Evolutionary conservation across 164 flowering plant species (phyloP), one percentile per base, ranked within the genome.

Genomic region (Nymphaea thermarum): DNA sequence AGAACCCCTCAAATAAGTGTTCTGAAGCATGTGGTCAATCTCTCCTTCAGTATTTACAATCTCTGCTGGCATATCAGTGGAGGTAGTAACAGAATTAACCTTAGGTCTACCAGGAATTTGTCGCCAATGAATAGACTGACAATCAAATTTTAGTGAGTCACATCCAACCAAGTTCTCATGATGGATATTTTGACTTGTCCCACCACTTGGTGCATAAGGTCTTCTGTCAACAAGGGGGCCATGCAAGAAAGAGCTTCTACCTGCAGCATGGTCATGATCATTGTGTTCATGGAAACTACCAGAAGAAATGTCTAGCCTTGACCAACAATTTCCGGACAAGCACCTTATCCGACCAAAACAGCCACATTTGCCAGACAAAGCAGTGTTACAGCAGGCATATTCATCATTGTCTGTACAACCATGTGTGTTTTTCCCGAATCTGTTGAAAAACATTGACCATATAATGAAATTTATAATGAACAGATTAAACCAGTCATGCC

Each of bases 51-150:
- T 44, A 68, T 64, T 65, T 44, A 72, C 60, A 18, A 47, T 65
- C 65, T 69, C 65, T 45, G 71, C 76, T 71, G 78, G 74, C 63
- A 11, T 64, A 36, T 68, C 72, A 4, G 60, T 36, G 63, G 67
- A 12, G 67, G 74, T 63, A 64, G 51, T 45, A 43, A 75, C 76
- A 75, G 70, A 64, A 60, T 15, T 70, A 47, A 43, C 71, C 11
- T 44, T 71, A 42, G 53, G 68, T 71, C 77, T 82, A 64, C 69
- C 77, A 62, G 89, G 86, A 36, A 85, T 85, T 79, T 87, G 86
- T 74, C 72, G 77, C 91, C 91, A 87, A 61, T 80, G 85, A 71
- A 55, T 55, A 10, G 60, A 8, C 10, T 55, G 10, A 47, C 42
- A 47, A 51, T 41, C 12, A 6, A 6, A 18, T 18, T 18, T 47